Evolutionary conservation across 2,329 filamentous ascomycete species (phyloP).

Genomic region (Aaosphaeria pasadenensis): DNA sequence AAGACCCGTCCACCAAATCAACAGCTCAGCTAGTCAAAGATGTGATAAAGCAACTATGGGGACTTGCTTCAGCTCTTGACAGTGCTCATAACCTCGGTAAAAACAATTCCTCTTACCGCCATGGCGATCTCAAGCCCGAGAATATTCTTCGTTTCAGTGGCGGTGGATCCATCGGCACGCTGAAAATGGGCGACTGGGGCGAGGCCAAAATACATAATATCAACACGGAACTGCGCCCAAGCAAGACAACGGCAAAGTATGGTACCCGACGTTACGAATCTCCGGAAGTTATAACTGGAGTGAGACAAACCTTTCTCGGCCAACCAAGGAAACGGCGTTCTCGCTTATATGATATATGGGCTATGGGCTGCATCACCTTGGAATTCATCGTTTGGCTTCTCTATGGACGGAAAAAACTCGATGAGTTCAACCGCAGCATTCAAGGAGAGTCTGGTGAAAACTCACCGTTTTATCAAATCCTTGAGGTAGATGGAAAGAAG

Average conservation of each 20-base stretch:
- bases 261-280: background rate
- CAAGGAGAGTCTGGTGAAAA: background rate
- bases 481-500: background rate
- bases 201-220: background rate
- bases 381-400: slow-evolving; percentile 24
- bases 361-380: slow-evolving; percentile 24
- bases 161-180: background rate
- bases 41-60: slow-evolving; percentile 9
- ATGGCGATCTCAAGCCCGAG: background rate
- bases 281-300: background rate
- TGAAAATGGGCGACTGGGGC: background rate
- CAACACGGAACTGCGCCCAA: background rate
- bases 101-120: background rate
- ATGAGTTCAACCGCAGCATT: background rate
- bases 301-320: background rate
- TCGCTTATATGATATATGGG: slow-evolving; percentile 20
- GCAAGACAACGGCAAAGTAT: background rate
- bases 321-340: slow-evolving; percentile 3
- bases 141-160: background rate
- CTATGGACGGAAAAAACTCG: slow-evolving; percentile 9
- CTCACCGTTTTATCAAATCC: background rate
- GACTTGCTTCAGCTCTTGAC: background rate
- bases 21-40: slow-evolving; percentile 2
- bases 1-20: slow-evolving; percentile 3
- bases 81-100: background rate